Evolutionary conservation across 192 early-diverging fungal species (phyloP).

Genomic region (Dispira parvispora): DNA sequence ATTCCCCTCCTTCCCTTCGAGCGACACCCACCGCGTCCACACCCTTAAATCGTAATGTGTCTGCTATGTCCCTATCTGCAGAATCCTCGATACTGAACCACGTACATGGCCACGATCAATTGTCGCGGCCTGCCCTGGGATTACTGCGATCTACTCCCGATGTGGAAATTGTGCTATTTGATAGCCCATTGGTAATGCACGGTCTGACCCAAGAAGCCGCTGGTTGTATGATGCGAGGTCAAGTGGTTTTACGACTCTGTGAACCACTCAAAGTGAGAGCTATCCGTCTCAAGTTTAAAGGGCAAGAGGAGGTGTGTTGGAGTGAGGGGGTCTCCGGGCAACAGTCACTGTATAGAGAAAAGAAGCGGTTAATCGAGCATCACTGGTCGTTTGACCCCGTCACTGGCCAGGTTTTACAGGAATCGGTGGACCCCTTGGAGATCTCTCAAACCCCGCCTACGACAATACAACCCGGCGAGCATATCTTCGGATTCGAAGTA

Average conservation of each 20-base stretch:
- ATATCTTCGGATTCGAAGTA: constrained; percentile 34
- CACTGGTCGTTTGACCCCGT: constrained; percentile 28
- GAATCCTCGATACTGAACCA: neutral
- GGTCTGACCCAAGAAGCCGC: constrained; percentile 21
- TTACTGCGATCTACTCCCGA: neutral
- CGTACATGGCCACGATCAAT: neutral
- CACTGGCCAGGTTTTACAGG: too few relatives aligned
- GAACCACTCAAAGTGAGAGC: constrained; percentile 31
- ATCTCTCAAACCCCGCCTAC: neutral
- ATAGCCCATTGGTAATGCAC: constrained; percentile 13
- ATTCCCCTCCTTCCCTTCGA: neutral
- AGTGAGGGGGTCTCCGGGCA: constrained; percentile 12
- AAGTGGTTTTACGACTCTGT: constrained; percentile 24
- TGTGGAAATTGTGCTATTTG: constrained; percentile 7
- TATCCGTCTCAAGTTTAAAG: constrained; percentile 27
- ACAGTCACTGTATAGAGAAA: constrained; percentile 15
- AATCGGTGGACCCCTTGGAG: neutral
- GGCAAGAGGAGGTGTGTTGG: constrained; percentile 26
- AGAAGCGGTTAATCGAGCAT: constrained; percentile 26
- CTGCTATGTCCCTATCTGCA: neutral
- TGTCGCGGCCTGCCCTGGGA: neutral
- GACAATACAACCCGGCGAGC: constrained; percentile 16
- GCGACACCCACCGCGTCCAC: neutral
- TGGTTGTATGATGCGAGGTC: constrained; percentile 33
- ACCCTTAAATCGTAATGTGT: neutral